Percentiles rank a stretch among this genome's conserved stretches.
Evolutionary conservation across 1,284 basidiomycete species (phyloP).

Genomic region (Ganoderma lucidum): DNA sequence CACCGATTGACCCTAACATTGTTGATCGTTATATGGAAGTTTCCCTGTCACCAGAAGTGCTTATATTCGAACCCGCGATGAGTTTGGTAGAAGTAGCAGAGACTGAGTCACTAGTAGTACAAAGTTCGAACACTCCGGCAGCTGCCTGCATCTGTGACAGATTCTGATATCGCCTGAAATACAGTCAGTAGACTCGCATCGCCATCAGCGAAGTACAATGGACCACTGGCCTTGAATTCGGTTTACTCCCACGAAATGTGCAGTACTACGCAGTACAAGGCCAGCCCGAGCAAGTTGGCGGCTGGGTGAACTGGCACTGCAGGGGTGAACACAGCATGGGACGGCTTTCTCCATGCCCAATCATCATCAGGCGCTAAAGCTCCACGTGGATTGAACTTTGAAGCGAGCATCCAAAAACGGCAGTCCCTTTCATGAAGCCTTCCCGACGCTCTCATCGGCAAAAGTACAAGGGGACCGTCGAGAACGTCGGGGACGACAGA

Average conservation of each 20-base stretch:
- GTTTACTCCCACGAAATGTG: not conserved
- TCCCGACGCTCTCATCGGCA: slow-evolving; percentile 4
- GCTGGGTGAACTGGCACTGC: too few relatives aligned
- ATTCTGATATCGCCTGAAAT: not conserved
- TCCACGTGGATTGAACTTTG: slow-evolving; percentile 2
- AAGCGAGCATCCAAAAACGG: not conserved
- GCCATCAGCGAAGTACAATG: not conserved
- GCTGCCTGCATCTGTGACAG: too few relatives aligned
- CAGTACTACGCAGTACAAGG: not conserved
- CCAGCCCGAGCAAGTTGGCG: too few relatives aligned
- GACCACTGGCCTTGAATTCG: not conserved
- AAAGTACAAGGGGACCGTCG: slow-evolving; percentile 8
- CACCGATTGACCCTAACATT: not conserved
- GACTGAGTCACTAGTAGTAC: not conserved
- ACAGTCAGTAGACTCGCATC: not conserved
- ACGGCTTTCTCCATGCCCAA: not conserved
- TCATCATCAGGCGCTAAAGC: not conserved
- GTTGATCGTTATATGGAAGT: not conserved
- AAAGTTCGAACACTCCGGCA: not conserved
- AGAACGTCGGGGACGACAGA: not conserved
- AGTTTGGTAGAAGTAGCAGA: too few relatives aligned
- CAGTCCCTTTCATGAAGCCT: slow-evolving; percentile 7
- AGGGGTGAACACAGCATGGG: not conserved
- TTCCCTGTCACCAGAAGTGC: not conserved
- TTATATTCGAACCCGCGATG: not conserved